phyloP scores from a whole-genome alignment of 352 stramenopile species.

The Phytophthora aleatoria region DNA sequence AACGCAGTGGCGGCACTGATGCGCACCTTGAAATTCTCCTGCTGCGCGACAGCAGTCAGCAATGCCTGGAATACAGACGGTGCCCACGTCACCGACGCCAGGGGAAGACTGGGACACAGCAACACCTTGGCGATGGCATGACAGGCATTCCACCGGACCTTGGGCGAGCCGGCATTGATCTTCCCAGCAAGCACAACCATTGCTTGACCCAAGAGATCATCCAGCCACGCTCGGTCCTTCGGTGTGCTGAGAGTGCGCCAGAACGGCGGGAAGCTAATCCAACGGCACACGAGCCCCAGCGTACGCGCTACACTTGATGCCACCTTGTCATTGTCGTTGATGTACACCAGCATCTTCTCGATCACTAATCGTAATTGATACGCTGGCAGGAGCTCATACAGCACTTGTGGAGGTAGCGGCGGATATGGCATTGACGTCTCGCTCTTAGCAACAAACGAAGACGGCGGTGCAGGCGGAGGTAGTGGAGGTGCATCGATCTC shows the following conservation, averaged over 20 bases:
- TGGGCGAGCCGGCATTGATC: constrained; percentile 80
- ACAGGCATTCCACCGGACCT: constrained; percentile 89
- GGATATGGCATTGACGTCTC: constrained; percentile 21
- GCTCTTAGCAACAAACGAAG: constrained; percentile 16
- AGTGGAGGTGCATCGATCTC: constrained; percentile 13
- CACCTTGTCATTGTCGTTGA: constrained; percentile 91
- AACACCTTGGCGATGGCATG: constrained; percentile 89
- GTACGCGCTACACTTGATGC: constrained; percentile 84
- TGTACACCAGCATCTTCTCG: constrained; percentile 84
- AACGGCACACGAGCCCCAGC: constrained; percentile 79
- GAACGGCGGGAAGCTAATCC: constrained; percentile 79
- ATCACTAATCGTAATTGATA: constrained; percentile 71
- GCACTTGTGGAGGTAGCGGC: constrained; percentile 26
- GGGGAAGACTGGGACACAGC: constrained; percentile 73
- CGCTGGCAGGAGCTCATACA: constrained; percentile 73
- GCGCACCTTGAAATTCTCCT: constrained; percentile 91
- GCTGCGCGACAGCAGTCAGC: constrained; percentile 75
- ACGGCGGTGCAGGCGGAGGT: constrained; percentile 12
- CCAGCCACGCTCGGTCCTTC: constrained; percentile 40
- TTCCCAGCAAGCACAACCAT: constrained; percentile 77
- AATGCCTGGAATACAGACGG: constrained; percentile 78
- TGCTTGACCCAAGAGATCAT: constrained; percentile 67
- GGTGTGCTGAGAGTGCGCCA: constrained; percentile 33
- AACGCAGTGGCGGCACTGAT: constrained; percentile 84
- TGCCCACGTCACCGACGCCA: constrained; percentile 80